Percentiles rank a stretch among this genome's conserved stretches.
Conservation (phyloP, 2,329 filamentous ascomycete species). For the Corinectria fuckeliana region DNA sequence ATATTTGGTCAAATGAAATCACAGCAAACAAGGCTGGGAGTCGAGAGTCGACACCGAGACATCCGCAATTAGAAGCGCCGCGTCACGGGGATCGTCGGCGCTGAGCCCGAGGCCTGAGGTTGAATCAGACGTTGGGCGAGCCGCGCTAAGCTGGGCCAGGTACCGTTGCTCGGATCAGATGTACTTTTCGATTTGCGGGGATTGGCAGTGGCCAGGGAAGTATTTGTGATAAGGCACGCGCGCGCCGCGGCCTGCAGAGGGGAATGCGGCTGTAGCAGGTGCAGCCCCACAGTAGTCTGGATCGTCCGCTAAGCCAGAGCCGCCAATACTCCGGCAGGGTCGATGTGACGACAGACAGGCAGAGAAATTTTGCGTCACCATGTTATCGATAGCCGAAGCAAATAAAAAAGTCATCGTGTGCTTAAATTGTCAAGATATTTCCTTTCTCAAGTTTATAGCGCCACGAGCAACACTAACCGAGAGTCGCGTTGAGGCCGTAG, state of each 20-base stretch:
- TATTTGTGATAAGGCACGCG: constrained; percentile 28
- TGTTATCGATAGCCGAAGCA: no score
- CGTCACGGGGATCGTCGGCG: constrained; percentile 4
- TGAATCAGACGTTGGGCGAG: constrained; percentile 29
- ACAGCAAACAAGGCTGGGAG: constrained; percentile 5
- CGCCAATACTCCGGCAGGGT: constrained; percentile 21
- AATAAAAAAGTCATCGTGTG: not conserved
- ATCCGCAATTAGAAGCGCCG: constrained; percentile 1
- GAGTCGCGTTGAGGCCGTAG: not conserved
- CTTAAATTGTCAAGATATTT: not conserved
- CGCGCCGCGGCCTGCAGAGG: constrained; percentile 21
- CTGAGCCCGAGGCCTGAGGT: constrained; percentile 31
- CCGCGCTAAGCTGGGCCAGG: constrained; percentile 31
- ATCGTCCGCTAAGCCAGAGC: constrained; percentile 30
- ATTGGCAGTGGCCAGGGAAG: constrained; percentile 8
- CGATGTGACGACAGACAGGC: constrained; percentile 26
- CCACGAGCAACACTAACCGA: not conserved
- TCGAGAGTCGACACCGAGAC: constrained; percentile 3
- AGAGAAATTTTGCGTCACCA: not conserved
- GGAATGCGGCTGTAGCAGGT: constrained; percentile 33
- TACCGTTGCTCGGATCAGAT: constrained; percentile 22
- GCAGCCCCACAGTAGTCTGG: constrained; percentile 22
- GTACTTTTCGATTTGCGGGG: constrained; percentile 24
- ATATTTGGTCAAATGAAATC: not conserved
- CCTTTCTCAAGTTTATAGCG: not conserved